These are phyloP conservation scores for Aspergillus sp. DNA, from an alignment of 2,329 filamentous ascomycete species.

Conservation along the genomic window DNA sequence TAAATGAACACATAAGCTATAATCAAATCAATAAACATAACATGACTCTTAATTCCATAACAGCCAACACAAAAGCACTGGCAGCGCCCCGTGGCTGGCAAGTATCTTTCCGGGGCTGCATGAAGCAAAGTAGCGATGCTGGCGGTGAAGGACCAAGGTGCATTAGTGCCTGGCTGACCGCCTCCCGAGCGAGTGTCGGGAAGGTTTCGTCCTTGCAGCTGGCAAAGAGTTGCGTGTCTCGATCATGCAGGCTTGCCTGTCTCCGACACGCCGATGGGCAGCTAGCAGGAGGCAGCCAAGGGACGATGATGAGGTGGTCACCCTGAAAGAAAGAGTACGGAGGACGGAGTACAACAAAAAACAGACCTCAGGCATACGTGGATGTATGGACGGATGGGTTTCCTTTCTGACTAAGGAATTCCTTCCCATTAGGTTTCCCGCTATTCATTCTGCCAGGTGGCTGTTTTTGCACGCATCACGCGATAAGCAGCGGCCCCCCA, in stretches of 20 bases:
- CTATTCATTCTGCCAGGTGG: slow-evolving; percentile 2
- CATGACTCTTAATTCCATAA: not conserved
- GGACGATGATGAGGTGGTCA: not conserved
- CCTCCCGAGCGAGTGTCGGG: slow-evolving; percentile 27
- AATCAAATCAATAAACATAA: not conserved
- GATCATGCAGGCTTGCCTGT: slow-evolving; percentile 8
- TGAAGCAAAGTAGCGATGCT: slow-evolving; percentile 8
- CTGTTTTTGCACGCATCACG: slow-evolving; percentile 6
- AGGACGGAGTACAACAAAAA: not conserved
- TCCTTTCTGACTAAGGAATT: slow-evolving; percentile 2
- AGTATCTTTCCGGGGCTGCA: slow-evolving; percentile 8
- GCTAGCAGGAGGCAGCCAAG: not conserved
- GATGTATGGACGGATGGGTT: not conserved
- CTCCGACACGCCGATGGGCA: not conserved
- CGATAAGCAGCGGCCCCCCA: not conserved
- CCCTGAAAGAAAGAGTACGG: not conserved
- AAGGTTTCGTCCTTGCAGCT: slow-evolving; percentile 32
- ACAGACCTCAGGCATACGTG: not conserved
- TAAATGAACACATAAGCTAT: not conserved
- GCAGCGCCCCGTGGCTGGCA: slow-evolving; percentile 15
- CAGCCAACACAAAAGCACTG: not conserved
- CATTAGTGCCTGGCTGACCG: slow-evolving; percentile 29
- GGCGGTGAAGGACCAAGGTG: slow-evolving; percentile 17
- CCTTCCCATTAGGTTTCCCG: not conserved
- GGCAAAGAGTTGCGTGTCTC: slow-evolving; percentile 14